phyloP scores from a whole-genome alignment of 352 stramenopile genomes.

The Globisporangium echinulatum region DNA sequence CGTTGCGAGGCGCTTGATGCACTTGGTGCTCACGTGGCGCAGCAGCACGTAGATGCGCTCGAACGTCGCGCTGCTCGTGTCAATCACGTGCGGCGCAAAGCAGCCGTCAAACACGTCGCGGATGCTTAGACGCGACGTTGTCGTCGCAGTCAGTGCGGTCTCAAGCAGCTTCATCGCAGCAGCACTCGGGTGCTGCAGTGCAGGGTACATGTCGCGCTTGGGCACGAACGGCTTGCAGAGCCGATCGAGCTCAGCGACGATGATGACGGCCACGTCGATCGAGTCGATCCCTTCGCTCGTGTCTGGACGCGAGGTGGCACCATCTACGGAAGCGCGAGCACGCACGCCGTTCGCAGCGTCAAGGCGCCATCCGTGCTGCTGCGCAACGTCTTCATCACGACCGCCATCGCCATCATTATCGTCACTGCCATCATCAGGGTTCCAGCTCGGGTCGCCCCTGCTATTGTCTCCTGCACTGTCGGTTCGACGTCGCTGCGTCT shows the following conservation, averaged over 20 bases:
- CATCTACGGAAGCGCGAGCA: too few relatives aligned
- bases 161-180: slow-evolving; percentile 18
- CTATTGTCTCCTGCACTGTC: not conserved
- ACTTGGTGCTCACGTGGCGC: slow-evolving; percentile 32
- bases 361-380: not conserved
- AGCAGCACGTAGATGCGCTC: slow-evolving; percentile 29
- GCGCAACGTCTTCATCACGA: slow-evolving; percentile 34
- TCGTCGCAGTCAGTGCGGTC: not conserved
- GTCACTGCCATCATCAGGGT: slow-evolving; percentile 16
- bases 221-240: slow-evolving; percentile 43
- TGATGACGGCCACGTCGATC: slow-evolving; percentile 35
- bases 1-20: slow-evolving; percentile 16
- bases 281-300: slow-evolving; percentile 14
- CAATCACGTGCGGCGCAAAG: slow-evolving; percentile 34
- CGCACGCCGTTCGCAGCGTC: not conserved
- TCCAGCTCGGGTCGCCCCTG: slow-evolving; percentile 7
- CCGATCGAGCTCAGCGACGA: slow-evolving; percentile 79
- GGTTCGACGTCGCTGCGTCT: slow-evolving; percentile 2
- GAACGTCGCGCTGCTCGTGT: slow-evolving; percentile 44
- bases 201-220: slow-evolving; percentile 24
- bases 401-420: slow-evolving; percentile 29
- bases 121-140: not conserved
- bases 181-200: slow-evolving; percentile 22
- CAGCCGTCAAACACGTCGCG: slow-evolving; percentile 24
- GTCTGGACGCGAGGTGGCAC: not conserved